Evolutionary conservation across 108 stramenopile genomes (phyloP).

Genomic region (Poteriospumella lacustris): DNA sequence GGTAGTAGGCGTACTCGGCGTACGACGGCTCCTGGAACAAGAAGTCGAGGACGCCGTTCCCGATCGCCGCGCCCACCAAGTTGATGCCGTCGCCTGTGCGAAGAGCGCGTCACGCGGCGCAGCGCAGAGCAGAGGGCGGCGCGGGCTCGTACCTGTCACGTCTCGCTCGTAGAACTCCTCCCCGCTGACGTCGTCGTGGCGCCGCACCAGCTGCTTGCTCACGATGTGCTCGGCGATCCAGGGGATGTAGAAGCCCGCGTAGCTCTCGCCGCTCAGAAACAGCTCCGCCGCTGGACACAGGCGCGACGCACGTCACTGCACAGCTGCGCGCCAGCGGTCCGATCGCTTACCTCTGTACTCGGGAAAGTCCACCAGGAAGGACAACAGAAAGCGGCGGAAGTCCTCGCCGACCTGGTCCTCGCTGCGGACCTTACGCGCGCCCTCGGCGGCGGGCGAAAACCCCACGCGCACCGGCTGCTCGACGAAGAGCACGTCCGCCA

Average conservation of each 20-base stretch:
- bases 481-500: slow-evolving; percentile 10
- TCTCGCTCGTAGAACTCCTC: too few species aligned
- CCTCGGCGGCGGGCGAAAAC: background rate
- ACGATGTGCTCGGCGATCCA: slow-evolving; percentile 64
- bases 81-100: slow-evolving; percentile 20
- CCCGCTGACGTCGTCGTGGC: too few species aligned
- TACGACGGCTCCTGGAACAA: slow-evolving; percentile 24
- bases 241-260: slow-evolving; percentile 74
- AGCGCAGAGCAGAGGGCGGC: background rate
- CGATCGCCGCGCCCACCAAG: slow-evolving; percentile 18
- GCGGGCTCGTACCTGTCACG: too few species aligned
- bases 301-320: too few species aligned
- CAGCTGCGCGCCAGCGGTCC: too few species aligned
- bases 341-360: too few species aligned
- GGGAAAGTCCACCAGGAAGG: background rate
- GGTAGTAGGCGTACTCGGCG: slow-evolving; percentile 11
- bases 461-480: slow-evolving; percentile 20
- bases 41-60: slow-evolving; percentile 11
- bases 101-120: background rate
- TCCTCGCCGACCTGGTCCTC: slow-evolving; percentile 8
- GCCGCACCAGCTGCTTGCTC: background rate
- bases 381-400: background rate
- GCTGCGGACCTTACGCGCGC: background rate
- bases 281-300: slow-evolving; percentile 40
- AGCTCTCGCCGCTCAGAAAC: slow-evolving; percentile 71